Evolutionary conservation across 192 early-diverging fungal genomes (phyloP), one percentile per base, ranked within the genome.

Genomic region (Physocladia obscura): DNA sequence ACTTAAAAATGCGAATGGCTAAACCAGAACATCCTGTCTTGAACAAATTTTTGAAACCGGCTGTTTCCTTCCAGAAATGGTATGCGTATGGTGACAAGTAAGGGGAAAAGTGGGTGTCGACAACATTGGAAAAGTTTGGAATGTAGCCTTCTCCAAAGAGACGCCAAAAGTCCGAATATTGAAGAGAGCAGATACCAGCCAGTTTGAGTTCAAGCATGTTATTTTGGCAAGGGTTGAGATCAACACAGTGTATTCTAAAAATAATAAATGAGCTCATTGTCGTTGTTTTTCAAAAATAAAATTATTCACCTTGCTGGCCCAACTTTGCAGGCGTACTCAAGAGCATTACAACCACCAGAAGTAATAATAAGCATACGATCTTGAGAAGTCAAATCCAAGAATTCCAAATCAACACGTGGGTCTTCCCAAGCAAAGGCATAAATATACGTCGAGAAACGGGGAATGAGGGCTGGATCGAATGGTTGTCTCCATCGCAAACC

Each of bases 151-250:
- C 83, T 27, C 91, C 92, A 79, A 94, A 92, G 74, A 94, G 79
- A 30, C 80, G 78, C 91, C 91, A 93, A 68, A 91, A 90, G 57
- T 89, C 84, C 29, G 74, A 60, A 62, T 86, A 90, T 35, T 79
- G 72, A 13, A 94, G 68, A 49, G 76, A 73, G 26, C 75, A 62
- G 55, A 94, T 83, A 31, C 79, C 77, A 29, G 91, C 91, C 0
- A 94, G 79, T 72, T 94, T 94, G 61, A 94, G 85, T 76, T 94
- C 92, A 17, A 94, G 83, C 59, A 94, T 78, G 72, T 94, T 88
- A 78, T 94, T 94, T 75, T 94, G 92, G 77, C 92, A 94, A n/a
- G 92, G 92, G 64, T 94, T 94, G 82, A 94, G 84, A 74, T 94
- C 92, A 31, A 92, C 84, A 70, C 89, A 90, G 75, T 94, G 90